Evolutionary conservation across 1,139 yeast genomes (phyloP).

Genomic region (Blastobotrys proliferans): DNA sequence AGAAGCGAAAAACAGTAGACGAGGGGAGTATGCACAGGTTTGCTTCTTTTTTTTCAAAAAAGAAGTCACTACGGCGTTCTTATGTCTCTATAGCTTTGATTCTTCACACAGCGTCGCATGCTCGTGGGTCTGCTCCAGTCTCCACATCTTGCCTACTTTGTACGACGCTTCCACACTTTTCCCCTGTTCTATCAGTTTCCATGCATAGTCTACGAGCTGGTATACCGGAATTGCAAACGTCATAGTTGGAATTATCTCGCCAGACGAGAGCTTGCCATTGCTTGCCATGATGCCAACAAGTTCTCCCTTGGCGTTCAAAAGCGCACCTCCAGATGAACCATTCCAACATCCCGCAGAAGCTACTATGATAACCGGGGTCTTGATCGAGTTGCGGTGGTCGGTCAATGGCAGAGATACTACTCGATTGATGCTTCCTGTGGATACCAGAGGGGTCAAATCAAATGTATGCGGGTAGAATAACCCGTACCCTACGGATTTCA

Average conservation of each 20-base stretch:
- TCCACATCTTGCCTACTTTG: slow-evolving; percentile 19
- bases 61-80: background rate
- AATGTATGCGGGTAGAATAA: slow-evolving; percentile 39
- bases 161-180: background rate
- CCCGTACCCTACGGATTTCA: slow-evolving; percentile 56
- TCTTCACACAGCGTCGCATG: background rate
- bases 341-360: slow-evolving; percentile 69
- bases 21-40: background rate
- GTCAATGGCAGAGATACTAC: slow-evolving; percentile 25
- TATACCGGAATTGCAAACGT: slow-evolving; percentile 42
- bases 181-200: slow-evolving; percentile 19
- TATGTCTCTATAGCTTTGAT: background rate
- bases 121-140: slow-evolving; percentile 19
- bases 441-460: slow-evolving; percentile 40
- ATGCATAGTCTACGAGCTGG: slow-evolving; percentile 28
- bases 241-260: slow-evolving; percentile 44
- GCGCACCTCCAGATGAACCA: slow-evolving; percentile 73
- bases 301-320: slow-evolving; percentile 38
- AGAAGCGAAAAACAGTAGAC: background rate
- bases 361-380: slow-evolving; percentile 42
- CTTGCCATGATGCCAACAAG: slow-evolving; percentile 60
- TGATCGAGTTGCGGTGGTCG: background rate
- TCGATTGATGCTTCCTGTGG: slow-evolving; percentile 45
- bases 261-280: slow-evolving; percentile 46
- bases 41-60: background rate